Conservation (phyloP, 805 yeast species). For the Ogataea glucozyma region DNA sequence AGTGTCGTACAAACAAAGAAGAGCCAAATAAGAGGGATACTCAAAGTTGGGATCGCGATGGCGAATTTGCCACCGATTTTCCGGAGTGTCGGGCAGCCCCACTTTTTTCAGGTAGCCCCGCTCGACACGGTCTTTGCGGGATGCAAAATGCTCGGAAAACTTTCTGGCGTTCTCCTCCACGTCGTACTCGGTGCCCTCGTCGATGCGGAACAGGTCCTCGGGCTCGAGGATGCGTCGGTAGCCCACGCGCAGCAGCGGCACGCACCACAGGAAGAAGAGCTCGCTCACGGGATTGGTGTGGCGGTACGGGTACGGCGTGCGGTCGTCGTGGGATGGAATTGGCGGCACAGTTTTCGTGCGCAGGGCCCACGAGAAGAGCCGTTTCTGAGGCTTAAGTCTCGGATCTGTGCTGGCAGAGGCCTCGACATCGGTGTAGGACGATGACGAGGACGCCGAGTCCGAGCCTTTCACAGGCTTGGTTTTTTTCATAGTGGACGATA, state of each 20-base stretch:
- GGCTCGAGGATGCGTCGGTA: conserved; percentile 71
- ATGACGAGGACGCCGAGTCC: neutral
- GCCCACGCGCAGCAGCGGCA: conserved; percentile 64
- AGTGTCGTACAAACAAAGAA: conserved; percentile 49
- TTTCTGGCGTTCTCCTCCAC: conserved; percentile 40
- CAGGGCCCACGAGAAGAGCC: conserved; percentile 35
- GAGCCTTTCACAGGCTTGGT: too few species aligned
- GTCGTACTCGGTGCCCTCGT: conserved; percentile 38
- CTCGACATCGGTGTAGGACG: neutral
- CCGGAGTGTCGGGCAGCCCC: conserved; percentile 34
- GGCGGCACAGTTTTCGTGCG: conserved; percentile 44
- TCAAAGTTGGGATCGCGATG: conserved; percentile 39
- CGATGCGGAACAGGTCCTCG: conserved; percentile 56
- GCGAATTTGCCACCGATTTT: conserved; percentile 38
- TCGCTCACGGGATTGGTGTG: conserved; percentile 42
- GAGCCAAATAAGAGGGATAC: conserved; percentile 47
- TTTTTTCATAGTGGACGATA: too few species aligned
- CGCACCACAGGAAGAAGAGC: conserved; percentile 64
- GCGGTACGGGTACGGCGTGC: conserved; percentile 46
- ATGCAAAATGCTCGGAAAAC: conserved; percentile 39
- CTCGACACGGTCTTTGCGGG: conserved; percentile 35
- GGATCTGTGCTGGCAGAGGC: conserved; percentile 19
- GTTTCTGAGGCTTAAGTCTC: conserved; percentile 34
- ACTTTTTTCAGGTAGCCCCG: conserved; percentile 34
- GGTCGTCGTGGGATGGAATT: conserved; percentile 51